These are phyloP conservation scores for Fomes fomentarius DNA, from an alignment of 1,284 basidiomycete genomes.

Conservation along the genomic window DNA sequence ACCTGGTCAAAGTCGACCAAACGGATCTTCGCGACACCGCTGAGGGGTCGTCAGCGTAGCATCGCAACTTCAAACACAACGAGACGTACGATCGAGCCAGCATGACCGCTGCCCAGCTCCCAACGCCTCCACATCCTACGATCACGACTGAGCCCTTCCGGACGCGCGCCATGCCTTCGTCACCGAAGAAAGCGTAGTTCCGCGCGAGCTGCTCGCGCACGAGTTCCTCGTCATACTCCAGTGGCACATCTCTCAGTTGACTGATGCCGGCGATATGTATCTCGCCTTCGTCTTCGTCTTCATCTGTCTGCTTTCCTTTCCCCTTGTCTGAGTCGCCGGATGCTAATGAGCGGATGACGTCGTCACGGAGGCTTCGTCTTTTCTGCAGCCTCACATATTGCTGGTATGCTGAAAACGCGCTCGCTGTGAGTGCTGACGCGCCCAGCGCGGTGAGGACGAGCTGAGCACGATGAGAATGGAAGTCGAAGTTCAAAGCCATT, in stretches of 20 bases:
- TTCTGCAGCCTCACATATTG: constrained; percentile 49
- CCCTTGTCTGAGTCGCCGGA: constrained; percentile 2
- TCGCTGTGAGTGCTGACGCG: constrained; percentile 64
- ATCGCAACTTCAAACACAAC: too few species aligned
- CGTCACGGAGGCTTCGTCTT: constrained; percentile 57
- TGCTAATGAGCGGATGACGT: constrained; percentile 56
- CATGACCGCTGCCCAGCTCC: constrained; percentile 96
- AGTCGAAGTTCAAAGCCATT: constrained; percentile 28
- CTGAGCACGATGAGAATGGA: constrained; percentile 52
- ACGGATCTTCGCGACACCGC: constrained; percentile 74
- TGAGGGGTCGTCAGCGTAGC: constrained; percentile 31
- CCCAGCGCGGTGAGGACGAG: constrained; percentile 63
- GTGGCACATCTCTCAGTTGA: constrained; percentile 2
- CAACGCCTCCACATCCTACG: constrained; percentile 96
- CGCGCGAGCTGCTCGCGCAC: constrained; percentile 88
- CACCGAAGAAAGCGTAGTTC: constrained; percentile 95
- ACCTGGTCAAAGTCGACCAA: constrained; percentile 93
- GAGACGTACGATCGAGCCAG: constrained; percentile 85
- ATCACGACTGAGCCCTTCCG: constrained; percentile 82
- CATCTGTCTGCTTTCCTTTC: constrained; percentile 6
- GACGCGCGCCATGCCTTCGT: constrained; percentile 85
- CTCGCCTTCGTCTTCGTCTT: constrained; percentile 14
- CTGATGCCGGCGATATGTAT: constrained; percentile 9
- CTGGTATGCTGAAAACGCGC: constrained; percentile 59
- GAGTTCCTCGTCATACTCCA: constrained; percentile 73